Evolutionary conservation across 768 basidiomycete genomes (phyloP).

Genomic region (Naganishia randhawae): DNA sequence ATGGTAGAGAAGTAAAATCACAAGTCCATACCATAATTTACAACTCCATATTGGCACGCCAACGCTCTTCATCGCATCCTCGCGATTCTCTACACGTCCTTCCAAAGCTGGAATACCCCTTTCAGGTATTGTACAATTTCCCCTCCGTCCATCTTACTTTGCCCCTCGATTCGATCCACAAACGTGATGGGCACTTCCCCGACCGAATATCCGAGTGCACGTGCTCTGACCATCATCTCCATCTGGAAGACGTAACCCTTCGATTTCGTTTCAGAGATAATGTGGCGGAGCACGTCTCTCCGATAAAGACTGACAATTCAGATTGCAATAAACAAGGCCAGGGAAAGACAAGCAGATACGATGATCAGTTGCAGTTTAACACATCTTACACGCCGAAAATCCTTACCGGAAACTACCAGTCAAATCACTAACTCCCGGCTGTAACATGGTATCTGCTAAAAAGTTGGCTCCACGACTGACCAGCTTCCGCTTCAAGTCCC

Average conservation of each 20-base stretch:
- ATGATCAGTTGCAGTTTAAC: not conserved
- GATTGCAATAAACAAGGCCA: too few species aligned
- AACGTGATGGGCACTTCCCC: conserved; percentile 93
- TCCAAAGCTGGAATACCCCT: conserved; percentile 78
- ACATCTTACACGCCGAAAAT: not conserved
- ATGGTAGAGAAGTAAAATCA: too few species aligned
- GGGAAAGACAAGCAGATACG: not conserved
- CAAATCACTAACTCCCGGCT: conserved; percentile 80
- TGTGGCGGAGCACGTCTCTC: conserved; percentile 67
- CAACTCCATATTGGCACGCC: not conserved
- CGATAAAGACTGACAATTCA: conserved; percentile 64
- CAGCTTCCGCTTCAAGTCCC: conserved; percentile 85
- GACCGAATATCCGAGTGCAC: conserved; percentile 74
- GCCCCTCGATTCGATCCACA: conserved; percentile 87
- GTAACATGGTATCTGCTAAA: conserved; percentile 76
- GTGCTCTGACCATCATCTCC: conserved; percentile 94
- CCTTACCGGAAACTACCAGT: conserved; percentile 83
- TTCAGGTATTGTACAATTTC: conserved; percentile 83
- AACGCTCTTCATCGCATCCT: not conserved
- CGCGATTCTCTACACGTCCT: conserved; percentile 58
- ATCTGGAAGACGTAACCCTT: conserved; percentile 96
- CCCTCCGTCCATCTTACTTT: conserved; percentile 83
- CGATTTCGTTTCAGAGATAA: conserved; percentile 77
- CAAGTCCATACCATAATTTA: not conserved
- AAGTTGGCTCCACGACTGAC: conserved; percentile 87